Conservation (phyloP, 1,284 basidiomycete species). For the Polyporus tsugae region DNA sequence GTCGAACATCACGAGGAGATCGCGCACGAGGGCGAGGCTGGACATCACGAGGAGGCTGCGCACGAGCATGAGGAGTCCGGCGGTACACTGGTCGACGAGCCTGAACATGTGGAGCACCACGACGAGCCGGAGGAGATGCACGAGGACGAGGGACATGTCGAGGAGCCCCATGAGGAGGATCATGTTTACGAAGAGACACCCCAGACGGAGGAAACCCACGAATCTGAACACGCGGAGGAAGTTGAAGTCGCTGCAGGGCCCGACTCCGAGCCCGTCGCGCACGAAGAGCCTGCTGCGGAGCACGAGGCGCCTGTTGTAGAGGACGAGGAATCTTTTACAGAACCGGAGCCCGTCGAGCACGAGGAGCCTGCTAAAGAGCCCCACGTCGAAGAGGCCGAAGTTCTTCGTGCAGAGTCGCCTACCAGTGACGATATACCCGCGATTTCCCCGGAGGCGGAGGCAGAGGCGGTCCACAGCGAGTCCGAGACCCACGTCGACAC, state of each 20-base stretch:
- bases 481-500: constrained; percentile 31
- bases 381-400: constrained; percentile 16
- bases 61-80: constrained; percentile 33
- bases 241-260: constrained; percentile 11
- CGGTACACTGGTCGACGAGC: constrained; percentile 27
- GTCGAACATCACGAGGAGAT: neutral
- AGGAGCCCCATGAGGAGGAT: constrained; percentile 16
- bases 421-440: constrained; percentile 18
- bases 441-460: constrained; percentile 31
- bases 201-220: neutral
- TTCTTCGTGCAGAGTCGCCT: constrained; percentile 16
- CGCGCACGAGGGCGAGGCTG: constrained; percentile 12
- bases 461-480: constrained; percentile 34
- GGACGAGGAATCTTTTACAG: neutral
- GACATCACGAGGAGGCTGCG: constrained; percentile 17
- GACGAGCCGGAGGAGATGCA: constrained; percentile 33
- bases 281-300: constrained; percentile 12
- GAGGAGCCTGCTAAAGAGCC: constrained; percentile 17
- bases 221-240: constrained; percentile 4
- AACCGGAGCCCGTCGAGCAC: neutral
- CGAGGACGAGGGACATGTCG: constrained; percentile 18
- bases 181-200: neutral
- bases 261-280: constrained; percentile 16
- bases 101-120: constrained; percentile 27
- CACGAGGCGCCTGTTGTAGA: constrained; percentile 5